Evolutionary conservation across 140 eudicot species (phyloP).

Genomic region (Senecio squalidus): DNA sequence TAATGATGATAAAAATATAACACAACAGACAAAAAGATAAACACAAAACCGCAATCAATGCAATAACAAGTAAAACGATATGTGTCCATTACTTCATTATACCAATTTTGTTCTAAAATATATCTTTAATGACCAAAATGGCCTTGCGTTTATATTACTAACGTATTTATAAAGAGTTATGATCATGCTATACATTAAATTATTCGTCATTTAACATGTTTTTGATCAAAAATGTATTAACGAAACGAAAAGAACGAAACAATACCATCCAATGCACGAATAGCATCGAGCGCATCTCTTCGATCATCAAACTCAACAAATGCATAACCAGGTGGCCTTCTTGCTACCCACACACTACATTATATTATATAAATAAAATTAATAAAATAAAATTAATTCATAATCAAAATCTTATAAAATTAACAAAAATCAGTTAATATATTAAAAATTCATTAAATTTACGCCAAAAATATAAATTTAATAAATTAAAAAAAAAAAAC

Average conservation of each 20-base stretch:
- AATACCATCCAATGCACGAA: constrained; percentile 82
- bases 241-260: not conserved
- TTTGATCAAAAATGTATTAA: no score
- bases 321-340: constrained; percentile 98
- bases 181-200: no score
- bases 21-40: not conserved
- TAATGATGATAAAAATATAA: not conserved
- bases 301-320: constrained; percentile 91
- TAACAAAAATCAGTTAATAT: not conserved
- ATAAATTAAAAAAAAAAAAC: not conserved
- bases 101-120: no score
- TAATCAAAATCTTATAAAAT: not conserved
- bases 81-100: no score
- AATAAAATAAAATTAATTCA: no score
- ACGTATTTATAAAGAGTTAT: no score
- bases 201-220: no score
- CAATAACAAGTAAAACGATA: not conserved
- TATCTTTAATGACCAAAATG: no score
- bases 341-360: constrained; percentile 98
- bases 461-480: not conserved
- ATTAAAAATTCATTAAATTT: no score
- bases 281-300: constrained; percentile 93
- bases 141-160: no score
- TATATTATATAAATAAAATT: no score
- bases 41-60: not conserved